Evolutionary conservation across 1,284 basidiomycete genomes (phyloP), one percentile per base, ranked within the genome.

Genomic region (Trametes pubescens): DNA sequence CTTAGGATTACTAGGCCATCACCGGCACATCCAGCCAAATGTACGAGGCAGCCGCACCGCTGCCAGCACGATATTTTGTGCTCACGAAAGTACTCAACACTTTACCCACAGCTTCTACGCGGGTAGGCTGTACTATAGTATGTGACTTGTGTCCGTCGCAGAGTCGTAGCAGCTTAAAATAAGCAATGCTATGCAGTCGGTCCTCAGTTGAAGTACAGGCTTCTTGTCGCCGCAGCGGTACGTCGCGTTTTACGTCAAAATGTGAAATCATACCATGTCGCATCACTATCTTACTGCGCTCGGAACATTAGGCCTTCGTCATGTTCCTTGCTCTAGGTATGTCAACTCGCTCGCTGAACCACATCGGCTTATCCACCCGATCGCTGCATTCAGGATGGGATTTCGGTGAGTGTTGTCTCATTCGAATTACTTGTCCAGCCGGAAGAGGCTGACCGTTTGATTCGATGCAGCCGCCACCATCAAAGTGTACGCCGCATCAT

Each of bases 91-190:
- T 4, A 4, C 13, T 26, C 24, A 29, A 48, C 9, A 7, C 14
- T 32, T n/a, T 24, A 2, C 13, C 4, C 9, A 18, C 21, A 57
- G 55, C 44, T 57, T 57, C 34, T 57, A 57, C 16, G 55, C 55
- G 14, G 32, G 55, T 9, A 32, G 46, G 18, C 44, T 57, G 2
- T 57, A 48, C 18, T 37, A 46, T 7, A 40, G 52, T 54, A 54
- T 4, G 52, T 26, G 37, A 2, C 7, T 32, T 24, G 5, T 22
- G 11, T 24, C 18, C 7, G 24, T 24, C 48, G 24, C 21, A 4
- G 14, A 8, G 6, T 18, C 29, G 16, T 10, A 49, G 14, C 24
- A 16, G 26, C n/a, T 22, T 21, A 2, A n/a, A 3, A 52, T 24
- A 8, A 35, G 11, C 11, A 6, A 11, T 24, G 34, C 16, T 21